Percentiles rank a stretch among this genome's conserved stretches.
These are phyloP conservation scores for Geranium incanum DNA, from an alignment of 441 rosid genomes.

Conservation along the genomic window DNA sequence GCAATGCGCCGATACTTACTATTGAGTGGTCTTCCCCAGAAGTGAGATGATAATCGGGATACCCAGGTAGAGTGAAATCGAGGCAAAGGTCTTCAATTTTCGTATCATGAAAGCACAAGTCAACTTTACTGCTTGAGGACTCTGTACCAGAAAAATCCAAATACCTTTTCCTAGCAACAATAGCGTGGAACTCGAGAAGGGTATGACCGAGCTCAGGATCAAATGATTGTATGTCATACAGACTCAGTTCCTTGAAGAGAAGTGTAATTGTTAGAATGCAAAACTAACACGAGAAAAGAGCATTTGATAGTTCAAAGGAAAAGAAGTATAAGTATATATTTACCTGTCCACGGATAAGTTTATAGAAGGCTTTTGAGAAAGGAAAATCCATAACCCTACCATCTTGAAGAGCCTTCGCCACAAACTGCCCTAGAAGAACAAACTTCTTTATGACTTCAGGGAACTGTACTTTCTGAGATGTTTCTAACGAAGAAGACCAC, in stretches of 20 bases:
- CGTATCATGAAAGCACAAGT: constrained; percentile 46
- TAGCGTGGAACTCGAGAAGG: constrained; percentile 74
- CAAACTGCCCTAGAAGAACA: constrained; percentile 75
- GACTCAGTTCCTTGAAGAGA: constrained; percentile 46
- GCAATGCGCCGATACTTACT: constrained; percentile 31
- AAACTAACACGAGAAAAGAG: not conserved
- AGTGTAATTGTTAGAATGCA: not conserved
- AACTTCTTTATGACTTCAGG: constrained; percentile 54
- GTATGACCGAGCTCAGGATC: constrained; percentile 83
- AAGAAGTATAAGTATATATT: not conserved
- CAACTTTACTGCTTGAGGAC: constrained; percentile 27
- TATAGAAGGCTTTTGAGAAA: constrained; percentile 83
- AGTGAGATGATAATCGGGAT: constrained; percentile 55
- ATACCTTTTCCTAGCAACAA: constrained; percentile 38
- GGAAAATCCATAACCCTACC: constrained; percentile 92
- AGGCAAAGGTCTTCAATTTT: constrained; percentile 81
- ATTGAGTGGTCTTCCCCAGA: constrained; percentile 35
- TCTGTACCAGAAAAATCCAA: constrained; percentile 33
- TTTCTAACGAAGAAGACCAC: constrained; percentile 42
- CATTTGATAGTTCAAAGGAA: not conserved
- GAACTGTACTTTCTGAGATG: constrained; percentile 37
- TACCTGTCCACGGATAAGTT: constrained; percentile 79
- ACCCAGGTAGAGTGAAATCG: constrained; percentile 82
- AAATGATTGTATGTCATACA: constrained; percentile 74
- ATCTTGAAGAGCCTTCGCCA: constrained; percentile 93